A percentile compares a stretch with the other conserved stretches of the same genome.
phyloP scores from a whole-genome alignment of 2,329 filamentous ascomycete genomes.

The Fusarium gaditjirri region DNA sequence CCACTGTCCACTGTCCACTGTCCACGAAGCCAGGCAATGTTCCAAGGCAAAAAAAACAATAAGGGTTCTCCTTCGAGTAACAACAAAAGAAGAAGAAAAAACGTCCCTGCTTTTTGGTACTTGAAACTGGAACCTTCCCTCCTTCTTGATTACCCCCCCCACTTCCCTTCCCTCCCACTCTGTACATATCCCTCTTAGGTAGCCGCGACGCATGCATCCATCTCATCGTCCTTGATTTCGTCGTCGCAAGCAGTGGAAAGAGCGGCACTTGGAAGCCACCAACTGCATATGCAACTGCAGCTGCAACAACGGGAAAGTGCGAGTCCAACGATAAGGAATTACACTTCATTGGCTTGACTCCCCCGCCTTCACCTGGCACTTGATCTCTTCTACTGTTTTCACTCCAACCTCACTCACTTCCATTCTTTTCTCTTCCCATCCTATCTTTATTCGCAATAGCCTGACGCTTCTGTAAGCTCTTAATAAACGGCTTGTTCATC shows the following conservation, averaged over 20 bases:
- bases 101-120: slow-evolving; percentile 19
- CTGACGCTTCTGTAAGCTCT: slow-evolving; percentile 15
- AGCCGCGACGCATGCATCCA: slow-evolving; percentile 3
- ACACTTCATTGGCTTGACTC: slow-evolving; percentile 21
- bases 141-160: slow-evolving; percentile 4
- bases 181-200: slow-evolving; percentile 7
- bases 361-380: slow-evolving; percentile 28
- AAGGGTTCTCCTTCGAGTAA: background rate
- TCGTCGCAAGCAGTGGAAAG: slow-evolving; percentile 28
- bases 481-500: slow-evolving; percentile 20
- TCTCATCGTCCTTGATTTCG: background rate
- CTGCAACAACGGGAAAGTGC: background rate
- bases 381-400: slow-evolving; percentile 1
- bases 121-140: slow-evolving; percentile 37
- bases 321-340: slow-evolving; percentile 34
- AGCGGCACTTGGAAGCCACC: slow-evolving; percentile 11
- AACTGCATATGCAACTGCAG: slow-evolving; percentile 2
- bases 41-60: slow-evolving; percentile 5
- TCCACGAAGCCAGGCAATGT: slow-evolving; percentile 15
- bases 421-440: background rate
- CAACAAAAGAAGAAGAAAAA: background rate
- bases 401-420: slow-evolving; percentile 17
- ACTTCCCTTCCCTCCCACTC: background rate
- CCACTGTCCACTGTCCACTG: background rate
- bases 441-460: slow-evolving; percentile 9